Evolutionary conservation across 2,329 filamentous ascomycete genomes (phyloP).

Genomic region (Tympanopsis confertula): DNA sequence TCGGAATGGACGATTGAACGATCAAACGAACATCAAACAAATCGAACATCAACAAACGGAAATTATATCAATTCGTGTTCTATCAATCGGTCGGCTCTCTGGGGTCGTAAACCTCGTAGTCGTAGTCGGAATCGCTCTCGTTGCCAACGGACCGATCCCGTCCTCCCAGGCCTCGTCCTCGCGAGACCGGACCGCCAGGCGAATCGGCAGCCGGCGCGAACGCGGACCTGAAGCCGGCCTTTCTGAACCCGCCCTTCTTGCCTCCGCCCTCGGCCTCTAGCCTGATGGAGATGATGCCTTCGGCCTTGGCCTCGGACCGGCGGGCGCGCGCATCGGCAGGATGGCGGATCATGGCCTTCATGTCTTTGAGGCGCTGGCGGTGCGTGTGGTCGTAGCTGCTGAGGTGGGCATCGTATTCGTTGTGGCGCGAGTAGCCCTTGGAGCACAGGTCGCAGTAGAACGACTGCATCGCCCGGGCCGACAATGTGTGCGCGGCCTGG

Average conservation of each 20-base stretch:
- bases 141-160: slow-evolving; percentile 12
- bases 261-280: slow-evolving; percentile 38
- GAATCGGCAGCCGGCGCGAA: slow-evolving; percentile 44
- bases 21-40: background rate
- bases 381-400: slow-evolving; percentile 92
- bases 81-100: slow-evolving; percentile 45
- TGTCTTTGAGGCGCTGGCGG: slow-evolving; percentile 77
- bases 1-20: no score
- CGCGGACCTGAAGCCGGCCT: slow-evolving; percentile 71
- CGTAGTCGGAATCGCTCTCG: slow-evolving; percentile 58
- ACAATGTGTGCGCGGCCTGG: slow-evolving; percentile 45
- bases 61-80: background rate
- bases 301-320: slow-evolving; percentile 60
- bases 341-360: slow-evolving; percentile 73
- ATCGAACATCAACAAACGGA: no score
- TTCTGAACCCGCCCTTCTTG: slow-evolving; percentile 66
- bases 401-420: slow-evolving; percentile 91
- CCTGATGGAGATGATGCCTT: slow-evolving; percentile 59
- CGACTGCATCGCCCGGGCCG: slow-evolving; percentile 64
- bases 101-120: slow-evolving; percentile 60
- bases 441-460: slow-evolving; percentile 82
- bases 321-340: slow-evolving; percentile 54
- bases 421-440: slow-evolving; percentile 89
- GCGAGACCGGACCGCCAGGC: slow-evolving; percentile 10
- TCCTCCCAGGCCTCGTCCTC: slow-evolving; percentile 26